Percentiles rank a stretch among this genome's conserved stretches.
phyloP scores from a whole-genome alignment of 768 basidiomycete species.

The Tremella fuciformis region DNA sequence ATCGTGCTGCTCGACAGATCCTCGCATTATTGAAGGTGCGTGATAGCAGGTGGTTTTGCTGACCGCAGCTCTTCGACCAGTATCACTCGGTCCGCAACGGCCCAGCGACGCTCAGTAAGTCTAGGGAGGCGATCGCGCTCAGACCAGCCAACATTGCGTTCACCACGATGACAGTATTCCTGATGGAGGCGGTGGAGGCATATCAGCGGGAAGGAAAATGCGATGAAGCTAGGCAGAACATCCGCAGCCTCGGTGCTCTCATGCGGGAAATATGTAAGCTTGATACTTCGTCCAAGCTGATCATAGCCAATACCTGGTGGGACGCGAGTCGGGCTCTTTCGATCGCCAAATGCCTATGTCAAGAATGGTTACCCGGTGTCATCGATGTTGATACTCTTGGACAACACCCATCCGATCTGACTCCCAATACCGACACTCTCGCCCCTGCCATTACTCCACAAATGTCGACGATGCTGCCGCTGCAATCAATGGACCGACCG shows the following conservation, averaged over 20 bases:
- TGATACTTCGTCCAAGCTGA: neutral
- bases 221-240: constrained; percentile 1
- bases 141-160: constrained; percentile 10
- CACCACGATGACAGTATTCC: constrained; percentile 8
- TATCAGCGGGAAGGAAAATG: neutral
- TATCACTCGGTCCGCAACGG: constrained; percentile 8
- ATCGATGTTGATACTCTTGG: constrained; percentile 7
- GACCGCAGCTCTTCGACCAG: constrained; percentile 8
- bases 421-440: too few species aligned
- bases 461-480: too few species aligned
- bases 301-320: constrained; percentile 6
- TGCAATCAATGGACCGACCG: too few species aligned
- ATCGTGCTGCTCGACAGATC: constrained; percentile 5
- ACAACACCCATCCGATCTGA: too few species aligned
- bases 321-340: constrained; percentile 6
- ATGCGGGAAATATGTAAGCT: constrained; percentile 6
- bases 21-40: constrained; percentile 6
- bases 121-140: neutral
- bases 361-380: constrained; percentile 6
- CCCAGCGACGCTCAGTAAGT: constrained; percentile 10
- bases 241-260: neutral
- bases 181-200: constrained; percentile 8
- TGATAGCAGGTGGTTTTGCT: neutral
- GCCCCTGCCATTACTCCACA: too few species aligned
- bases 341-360: constrained; percentile 1